Evolutionary conservation across 31 red algal species (phyloP), one percentile per base, ranked within the genome.

Genomic region (Asparagopsis taxiformis): DNA sequence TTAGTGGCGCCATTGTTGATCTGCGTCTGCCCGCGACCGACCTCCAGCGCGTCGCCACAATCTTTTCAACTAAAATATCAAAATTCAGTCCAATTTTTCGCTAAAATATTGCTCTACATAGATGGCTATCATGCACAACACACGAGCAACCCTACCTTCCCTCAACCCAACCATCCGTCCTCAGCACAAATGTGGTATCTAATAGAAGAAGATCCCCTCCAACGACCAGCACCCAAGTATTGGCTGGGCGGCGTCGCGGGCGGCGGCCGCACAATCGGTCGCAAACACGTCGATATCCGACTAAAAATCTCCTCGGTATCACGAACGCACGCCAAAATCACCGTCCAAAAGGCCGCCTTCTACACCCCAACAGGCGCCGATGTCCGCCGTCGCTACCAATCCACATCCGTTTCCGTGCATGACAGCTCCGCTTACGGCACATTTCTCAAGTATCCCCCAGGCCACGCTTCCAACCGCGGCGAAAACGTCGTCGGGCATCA

Each of bases 251-350:
- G 82, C 24, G 51, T 61, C 2, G 43, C 64, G 13, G 55, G 59
- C 6, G 48, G 41, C 24, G 71, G 71, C 2, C 82, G 82, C 28
- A 86, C 82, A 20, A 86, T 86, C 41, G 82, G 82, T 49, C 82
- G 82, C 59, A 86, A 86, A 48, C 35, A 67, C 51, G 82, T 86
- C 51, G 70, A 86, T 63, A 86, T 86, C 35, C 82, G 82, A 7
- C 62, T 86, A 31, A 75, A 68, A 38, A 62, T 66, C 11, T 76
- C 70, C 3, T 86, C 82, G 23, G 82, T 86, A 26, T 86, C 82
- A 5, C 59, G 82, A 19, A 65, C 70, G 33, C 82, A 86, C 38
- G 82, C 82, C 11, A 74, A 48, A 8, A 36, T 86, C 16, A 25
- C 17, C 25, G 62, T 86, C 7, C 43, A 60, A 16, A 59, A 35